A percentile compares a stretch with the other conserved stretches of the same genome.
These are phyloP conservation scores for Curvularia hawaiiensis DNA, from an alignment of 2,329 filamentous ascomycete species.

Conservation along the genomic window DNA sequence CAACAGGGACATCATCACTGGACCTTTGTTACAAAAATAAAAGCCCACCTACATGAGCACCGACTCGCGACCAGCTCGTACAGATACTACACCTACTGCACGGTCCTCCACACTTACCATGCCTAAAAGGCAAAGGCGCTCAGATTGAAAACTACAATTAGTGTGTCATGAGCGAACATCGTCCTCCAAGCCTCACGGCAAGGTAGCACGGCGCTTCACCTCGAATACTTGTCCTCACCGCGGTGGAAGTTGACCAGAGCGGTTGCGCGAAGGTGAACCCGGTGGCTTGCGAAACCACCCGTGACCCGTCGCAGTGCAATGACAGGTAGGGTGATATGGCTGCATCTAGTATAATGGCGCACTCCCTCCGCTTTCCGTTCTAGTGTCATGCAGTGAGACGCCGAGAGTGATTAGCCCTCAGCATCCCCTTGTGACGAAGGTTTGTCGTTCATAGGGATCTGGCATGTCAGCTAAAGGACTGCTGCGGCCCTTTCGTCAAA, in stretches of 20 bases:
- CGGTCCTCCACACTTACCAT: constrained; percentile 31
- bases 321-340: constrained; percentile 20
- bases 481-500: background rate
- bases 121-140: constrained; percentile 32
- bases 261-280: constrained; percentile 22
- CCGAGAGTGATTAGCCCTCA: constrained; percentile 31
- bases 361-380: constrained; percentile 46
- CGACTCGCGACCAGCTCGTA: constrained; percentile 2
- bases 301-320: constrained; percentile 25
- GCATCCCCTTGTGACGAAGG: constrained; percentile 29
- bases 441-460: constrained; percentile 41
- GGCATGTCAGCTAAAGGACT: constrained; percentile 11
- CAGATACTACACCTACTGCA: constrained; percentile 12
- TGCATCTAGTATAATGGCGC: constrained; percentile 32
- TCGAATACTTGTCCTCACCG: constrained; percentile 31
- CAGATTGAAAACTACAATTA: constrained; percentile 46
- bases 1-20: constrained; percentile 41
- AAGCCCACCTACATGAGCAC: constrained; percentile 16
- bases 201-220: constrained; percentile 34
- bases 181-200: constrained; percentile 21
- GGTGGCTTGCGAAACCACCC: constrained; percentile 20
- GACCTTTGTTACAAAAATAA: constrained; percentile 24
- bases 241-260: constrained; percentile 24
- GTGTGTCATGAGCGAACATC: constrained; percentile 35
- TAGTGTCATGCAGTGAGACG: constrained; percentile 34